Percentiles rank a stretch among this genome's conserved stretches.
Evolutionary conservation across 73 alveolate genomes (phyloP).

Genomic region (Stentor roeselii): DNA sequence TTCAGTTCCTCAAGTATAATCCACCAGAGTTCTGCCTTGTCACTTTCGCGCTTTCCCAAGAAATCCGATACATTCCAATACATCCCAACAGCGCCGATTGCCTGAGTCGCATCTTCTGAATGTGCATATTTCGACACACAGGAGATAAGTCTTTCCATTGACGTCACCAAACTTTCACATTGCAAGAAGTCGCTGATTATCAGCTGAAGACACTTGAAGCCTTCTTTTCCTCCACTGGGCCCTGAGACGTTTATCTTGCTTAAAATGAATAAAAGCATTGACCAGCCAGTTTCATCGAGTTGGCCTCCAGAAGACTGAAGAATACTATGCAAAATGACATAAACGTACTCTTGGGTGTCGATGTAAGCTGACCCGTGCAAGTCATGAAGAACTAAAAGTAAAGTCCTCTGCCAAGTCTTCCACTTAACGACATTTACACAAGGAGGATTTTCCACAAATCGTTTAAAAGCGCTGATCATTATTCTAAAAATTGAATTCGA

Average conservation of each 20-base stretch:
- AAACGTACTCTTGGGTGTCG: constrained; percentile 5
- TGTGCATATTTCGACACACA: constrained; percentile 47
- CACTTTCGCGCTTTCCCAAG: constrained; percentile 9
- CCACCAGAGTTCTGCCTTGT: background rate
- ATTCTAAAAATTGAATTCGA: background rate
- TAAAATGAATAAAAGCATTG: background rate
- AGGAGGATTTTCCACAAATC: background rate
- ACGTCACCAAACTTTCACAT: constrained; percentile 4
- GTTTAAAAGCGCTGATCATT: background rate
- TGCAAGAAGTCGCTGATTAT: constrained; percentile 42
- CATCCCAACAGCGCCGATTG: constrained; percentile 57
- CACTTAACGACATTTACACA: background rate
- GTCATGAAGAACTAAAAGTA: constrained; percentile 1
- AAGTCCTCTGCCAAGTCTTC: constrained; percentile 15
- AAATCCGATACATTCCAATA: constrained; percentile 55
- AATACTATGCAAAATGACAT: background rate
- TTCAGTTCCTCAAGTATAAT: constrained; percentile 30
- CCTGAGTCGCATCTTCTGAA: constrained; percentile 42
- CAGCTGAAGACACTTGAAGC: constrained; percentile 50
- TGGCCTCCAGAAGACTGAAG: constrained; percentile 34
- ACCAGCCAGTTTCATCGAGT: constrained; percentile 26
- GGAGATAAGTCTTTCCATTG: constrained; percentile 26
- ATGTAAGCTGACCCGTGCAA: background rate
- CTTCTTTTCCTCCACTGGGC: constrained; percentile 16
- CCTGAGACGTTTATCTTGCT: background rate